phyloP scores from a whole-genome alignment of 495 filamentous ascomycete genomes.

The Aspergillus heteromorphus region DNA sequence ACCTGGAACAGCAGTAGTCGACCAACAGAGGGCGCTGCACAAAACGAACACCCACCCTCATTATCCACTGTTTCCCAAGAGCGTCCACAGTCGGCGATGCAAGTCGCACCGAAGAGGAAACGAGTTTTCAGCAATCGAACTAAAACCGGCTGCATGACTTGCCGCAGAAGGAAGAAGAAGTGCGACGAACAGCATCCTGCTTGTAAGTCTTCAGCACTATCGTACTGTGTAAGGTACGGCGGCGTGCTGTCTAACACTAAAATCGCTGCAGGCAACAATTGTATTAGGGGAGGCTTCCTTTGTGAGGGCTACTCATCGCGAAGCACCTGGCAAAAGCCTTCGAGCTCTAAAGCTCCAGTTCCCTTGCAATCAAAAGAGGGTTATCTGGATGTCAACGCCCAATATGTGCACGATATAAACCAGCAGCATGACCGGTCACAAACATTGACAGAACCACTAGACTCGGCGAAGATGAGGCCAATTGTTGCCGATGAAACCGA shows the following conservation, averaged over 20 bases:
- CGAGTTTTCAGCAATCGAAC: conserved; percentile 93
- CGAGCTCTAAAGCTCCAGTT: conserved; percentile 57
- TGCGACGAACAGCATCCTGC: conserved; percentile 94
- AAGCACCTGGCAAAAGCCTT: conserved; percentile 66
- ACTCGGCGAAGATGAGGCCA: conserved; percentile 37
- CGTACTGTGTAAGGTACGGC: conserved; percentile 1
- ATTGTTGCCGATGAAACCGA: conserved; percentile 43
- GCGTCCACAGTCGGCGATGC: conserved; percentile 36
- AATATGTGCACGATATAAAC: conserved; percentile 48
- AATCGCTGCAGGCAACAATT: conserved; percentile 71
- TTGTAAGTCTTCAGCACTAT: conserved; percentile 51
- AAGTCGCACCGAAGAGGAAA: conserved; percentile 76
- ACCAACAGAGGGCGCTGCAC: conserved; percentile 24
- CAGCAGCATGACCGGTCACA: conserved; percentile 37
- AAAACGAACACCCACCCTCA: conserved; percentile 31
- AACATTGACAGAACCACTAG: conserved; percentile 30
- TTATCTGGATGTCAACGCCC: conserved; percentile 47
- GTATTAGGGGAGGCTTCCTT: conserved; percentile 81
- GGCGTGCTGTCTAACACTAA: conserved; percentile 9
- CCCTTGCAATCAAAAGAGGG: conserved; percentile 83
- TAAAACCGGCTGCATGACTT: conserved; percentile 96
- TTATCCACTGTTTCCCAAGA: conserved; percentile 36
- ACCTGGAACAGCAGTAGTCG: conserved; percentile 26
- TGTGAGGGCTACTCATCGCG: conserved; percentile 89
- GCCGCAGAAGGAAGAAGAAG: conserved; percentile 93